phyloP scores from a whole-genome alignment of 2,329 filamentous ascomycete species.

The Plenodomus tracheiphilus region DNA sequence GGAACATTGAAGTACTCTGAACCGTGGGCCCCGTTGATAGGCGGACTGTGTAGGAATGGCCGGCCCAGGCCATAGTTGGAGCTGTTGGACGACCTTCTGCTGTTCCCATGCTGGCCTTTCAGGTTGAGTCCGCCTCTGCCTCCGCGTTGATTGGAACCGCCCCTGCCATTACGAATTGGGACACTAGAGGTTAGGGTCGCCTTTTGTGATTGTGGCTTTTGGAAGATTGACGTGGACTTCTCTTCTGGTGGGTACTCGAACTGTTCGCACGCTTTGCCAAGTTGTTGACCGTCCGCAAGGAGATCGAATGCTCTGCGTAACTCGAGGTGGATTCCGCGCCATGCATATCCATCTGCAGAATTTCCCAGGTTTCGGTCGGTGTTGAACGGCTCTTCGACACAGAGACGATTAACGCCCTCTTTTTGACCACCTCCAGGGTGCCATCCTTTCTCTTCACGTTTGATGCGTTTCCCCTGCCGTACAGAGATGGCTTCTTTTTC shows the following conservation, averaged over 20 bases:
- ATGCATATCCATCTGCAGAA: slow-evolving; percentile 93
- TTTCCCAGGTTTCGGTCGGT: slow-evolving; percentile 87
- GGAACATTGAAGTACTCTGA: slow-evolving; percentile 52
- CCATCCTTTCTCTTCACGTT: slow-evolving; percentile 88
- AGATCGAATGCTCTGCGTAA: slow-evolving; percentile 85
- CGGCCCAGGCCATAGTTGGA: slow-evolving; percentile 51
- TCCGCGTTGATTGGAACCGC: slow-evolving; percentile 50
- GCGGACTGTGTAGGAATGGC: slow-evolving; percentile 48
- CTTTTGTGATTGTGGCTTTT: slow-evolving; percentile 56
- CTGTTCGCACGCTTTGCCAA: slow-evolving; percentile 83
- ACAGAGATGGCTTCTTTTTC: slow-evolving; percentile 83
- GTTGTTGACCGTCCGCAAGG: slow-evolving; percentile 71
- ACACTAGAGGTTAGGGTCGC: slow-evolving; percentile 57
- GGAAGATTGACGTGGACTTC: slow-evolving; percentile 62
- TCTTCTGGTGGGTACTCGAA: slow-evolving; percentile 81
- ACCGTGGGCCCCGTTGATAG: slow-evolving; percentile 39
- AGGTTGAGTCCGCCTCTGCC: slow-evolving; percentile 52
- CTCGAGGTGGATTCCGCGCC: slow-evolving; percentile 87
- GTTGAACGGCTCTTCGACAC: slow-evolving; percentile 97
- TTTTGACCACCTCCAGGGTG: slow-evolving; percentile 60
- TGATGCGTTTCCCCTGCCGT: slow-evolving; percentile 74
- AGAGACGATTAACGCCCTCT: slow-evolving; percentile 71
- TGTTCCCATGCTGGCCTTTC: slow-evolving; percentile 49
- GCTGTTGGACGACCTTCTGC: slow-evolving; percentile 61
- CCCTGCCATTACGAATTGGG: slow-evolving; percentile 54